Percentiles rank a stretch among this genome's conserved stretches.
Conservation (phyloP, 2,329 filamentous ascomycete species). For the Nemania sp. region DNA sequence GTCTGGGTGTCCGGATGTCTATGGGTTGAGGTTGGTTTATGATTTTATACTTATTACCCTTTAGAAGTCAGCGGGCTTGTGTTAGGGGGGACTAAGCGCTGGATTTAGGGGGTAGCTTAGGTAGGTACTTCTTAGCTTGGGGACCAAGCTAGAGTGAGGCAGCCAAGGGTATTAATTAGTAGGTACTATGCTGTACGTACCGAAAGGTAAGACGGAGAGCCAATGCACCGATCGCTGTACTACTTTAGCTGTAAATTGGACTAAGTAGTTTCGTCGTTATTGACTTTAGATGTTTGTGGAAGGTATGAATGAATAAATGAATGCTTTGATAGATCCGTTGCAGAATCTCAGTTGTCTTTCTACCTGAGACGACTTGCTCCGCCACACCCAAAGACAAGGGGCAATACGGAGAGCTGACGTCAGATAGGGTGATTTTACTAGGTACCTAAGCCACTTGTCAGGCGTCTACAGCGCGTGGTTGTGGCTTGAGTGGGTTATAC, state of each 20-base stretch:
- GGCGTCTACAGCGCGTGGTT: not conserved
- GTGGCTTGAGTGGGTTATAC: not conserved
- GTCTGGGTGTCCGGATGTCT: not conserved
- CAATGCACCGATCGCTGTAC: not conserved
- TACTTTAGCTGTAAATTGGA: not conserved
- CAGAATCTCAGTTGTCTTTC: not conserved
- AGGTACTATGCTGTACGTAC: too few relatives aligned
- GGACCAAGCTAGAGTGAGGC: not conserved
- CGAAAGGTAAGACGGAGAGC: not conserved
- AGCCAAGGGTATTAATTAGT: not conserved
- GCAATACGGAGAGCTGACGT: not conserved
- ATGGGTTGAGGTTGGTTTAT: too few relatives aligned
- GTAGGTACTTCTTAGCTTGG: too few relatives aligned
- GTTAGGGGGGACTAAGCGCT: too few relatives aligned
- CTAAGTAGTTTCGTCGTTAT: not conserved
- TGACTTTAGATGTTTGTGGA: not conserved
- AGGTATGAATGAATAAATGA: not conserved
- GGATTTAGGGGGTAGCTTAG: too few relatives aligned
- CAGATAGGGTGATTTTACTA: not conserved
- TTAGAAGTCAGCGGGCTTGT: too few relatives aligned
- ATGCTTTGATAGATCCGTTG: not conserved
- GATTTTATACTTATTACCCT: too few relatives aligned
- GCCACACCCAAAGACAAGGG: slow-evolving; percentile 22
- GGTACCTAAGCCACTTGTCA: not conserved
- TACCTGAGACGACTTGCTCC: slow-evolving; percentile 19